These are phyloP conservation scores for Papilionanthe hybrid DNA, from an alignment of 116 monocot species.

Conservation along the genomic window DNA sequence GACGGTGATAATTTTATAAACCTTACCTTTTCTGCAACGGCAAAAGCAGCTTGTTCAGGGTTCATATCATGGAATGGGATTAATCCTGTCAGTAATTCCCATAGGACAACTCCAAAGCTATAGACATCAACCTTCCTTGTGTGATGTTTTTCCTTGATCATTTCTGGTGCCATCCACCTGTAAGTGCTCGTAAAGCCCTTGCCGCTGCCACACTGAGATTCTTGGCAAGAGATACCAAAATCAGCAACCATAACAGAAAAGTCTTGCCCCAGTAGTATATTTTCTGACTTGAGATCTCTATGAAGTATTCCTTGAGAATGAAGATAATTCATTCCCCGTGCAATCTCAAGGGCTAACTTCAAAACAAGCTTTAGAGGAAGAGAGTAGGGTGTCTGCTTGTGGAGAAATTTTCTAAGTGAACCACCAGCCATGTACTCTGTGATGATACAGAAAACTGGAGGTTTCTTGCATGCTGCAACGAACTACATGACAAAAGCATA, in stretches of 20 bases:
- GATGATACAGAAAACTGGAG: slow-evolving; percentile 95
- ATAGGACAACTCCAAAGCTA: slow-evolving; percentile 86
- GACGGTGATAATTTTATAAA: background rate
- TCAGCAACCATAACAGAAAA: slow-evolving; percentile 90
- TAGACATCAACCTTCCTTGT: slow-evolving; percentile 97
- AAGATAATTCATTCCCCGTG: slow-evolving; percentile 85
- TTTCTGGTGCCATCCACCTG: slow-evolving; percentile 99
- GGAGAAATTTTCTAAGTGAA: slow-evolving; percentile 81
- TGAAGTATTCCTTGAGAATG: slow-evolving; percentile 92
- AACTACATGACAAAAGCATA: slow-evolving; percentile 49
- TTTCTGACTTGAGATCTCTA: slow-evolving; percentile 91
- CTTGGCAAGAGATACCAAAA: slow-evolving; percentile 96
- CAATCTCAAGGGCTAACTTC: slow-evolving; percentile 74
- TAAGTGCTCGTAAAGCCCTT: slow-evolving; percentile 90
- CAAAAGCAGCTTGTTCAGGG: slow-evolving; percentile 93
- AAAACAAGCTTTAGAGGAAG: slow-evolving; percentile 60
- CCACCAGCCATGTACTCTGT: slow-evolving; percentile 92
- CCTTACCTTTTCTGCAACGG: slow-evolving; percentile 86
- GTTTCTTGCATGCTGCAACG: slow-evolving; percentile 95
- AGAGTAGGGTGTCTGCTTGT: slow-evolving; percentile 78
- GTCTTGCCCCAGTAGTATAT: slow-evolving; percentile 79
- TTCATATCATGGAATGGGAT: slow-evolving; percentile 94
- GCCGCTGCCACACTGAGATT: slow-evolving; percentile 65
- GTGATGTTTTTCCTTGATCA: slow-evolving; percentile 92
- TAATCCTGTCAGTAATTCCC: slow-evolving; percentile 86